Evolutionary conservation across 768 basidiomycete genomes (phyloP).

Genomic region (Auriculariales sp.): DNA sequence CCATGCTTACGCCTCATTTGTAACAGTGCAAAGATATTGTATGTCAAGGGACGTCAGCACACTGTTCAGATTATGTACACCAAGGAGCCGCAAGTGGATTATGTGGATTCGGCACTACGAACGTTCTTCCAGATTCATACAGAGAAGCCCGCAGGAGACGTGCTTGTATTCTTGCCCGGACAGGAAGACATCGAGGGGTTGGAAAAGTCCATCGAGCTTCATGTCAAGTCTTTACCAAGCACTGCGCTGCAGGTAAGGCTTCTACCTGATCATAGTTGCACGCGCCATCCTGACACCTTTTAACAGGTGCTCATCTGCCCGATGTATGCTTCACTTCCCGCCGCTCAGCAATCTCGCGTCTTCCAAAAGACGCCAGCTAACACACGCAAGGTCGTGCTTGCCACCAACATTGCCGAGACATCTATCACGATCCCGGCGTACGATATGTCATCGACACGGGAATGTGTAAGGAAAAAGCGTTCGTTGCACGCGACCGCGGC

Average conservation of each 20-base stretch:
- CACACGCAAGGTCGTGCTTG: slow-evolving; percentile 81
- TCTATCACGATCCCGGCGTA: slow-evolving; percentile 92
- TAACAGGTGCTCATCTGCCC: slow-evolving; percentile 56
- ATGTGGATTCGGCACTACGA: slow-evolving; percentile 76
- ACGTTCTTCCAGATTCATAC: slow-evolving; percentile 91
- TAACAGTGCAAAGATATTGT: slow-evolving; percentile 69
- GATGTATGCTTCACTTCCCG: slow-evolving; percentile 78
- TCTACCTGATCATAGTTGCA: not conserved
- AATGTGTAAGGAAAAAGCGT: slow-evolving; percentile 89
- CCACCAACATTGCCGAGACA: slow-evolving; percentile 97
- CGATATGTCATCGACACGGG: slow-evolving; percentile 94
- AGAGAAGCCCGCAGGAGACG: slow-evolving; percentile 67
- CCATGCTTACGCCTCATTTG: slow-evolving; percentile 1
- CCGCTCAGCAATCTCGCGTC: slow-evolving; percentile 60
- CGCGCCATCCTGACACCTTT: slow-evolving; percentile 3
- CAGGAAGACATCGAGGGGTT: slow-evolving; percentile 95
- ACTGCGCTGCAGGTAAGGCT: slow-evolving; percentile 33
- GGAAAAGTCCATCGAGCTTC: slow-evolving; percentile 54
- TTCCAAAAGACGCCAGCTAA: slow-evolving; percentile 52
- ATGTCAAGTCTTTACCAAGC: slow-evolving; percentile 53
- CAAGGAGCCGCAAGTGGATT: slow-evolving; percentile 60
- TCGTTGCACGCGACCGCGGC: slow-evolving; percentile 51
- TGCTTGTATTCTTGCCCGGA: slow-evolving; percentile 89
- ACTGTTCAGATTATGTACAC: slow-evolving; percentile 79
- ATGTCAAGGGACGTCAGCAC: slow-evolving; percentile 87